These are phyloP conservation scores for Phytophthora foliorum DNA, from an alignment of 352 stramenopile species.

Conservation along the genomic window DNA sequence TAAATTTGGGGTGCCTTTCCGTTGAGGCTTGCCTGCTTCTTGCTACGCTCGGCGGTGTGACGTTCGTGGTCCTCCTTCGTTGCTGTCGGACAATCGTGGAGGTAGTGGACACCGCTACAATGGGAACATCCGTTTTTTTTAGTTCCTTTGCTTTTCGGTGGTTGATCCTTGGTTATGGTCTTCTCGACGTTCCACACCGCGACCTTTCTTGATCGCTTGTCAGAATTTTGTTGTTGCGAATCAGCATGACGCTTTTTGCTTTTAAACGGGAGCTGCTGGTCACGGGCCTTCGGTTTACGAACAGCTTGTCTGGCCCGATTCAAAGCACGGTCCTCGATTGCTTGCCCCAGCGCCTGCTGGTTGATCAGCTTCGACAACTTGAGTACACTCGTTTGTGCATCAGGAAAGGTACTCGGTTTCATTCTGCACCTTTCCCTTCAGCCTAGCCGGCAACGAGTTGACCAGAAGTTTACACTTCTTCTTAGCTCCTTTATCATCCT, in stretches of 20 bases:
- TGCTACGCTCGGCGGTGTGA: too few relatives aligned
- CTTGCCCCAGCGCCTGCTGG: constrained; percentile 5
- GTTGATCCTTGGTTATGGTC: constrained; percentile 4
- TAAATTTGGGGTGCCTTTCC: constrained; percentile 16
- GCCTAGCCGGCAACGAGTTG: background rate
- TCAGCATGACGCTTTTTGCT: background rate
- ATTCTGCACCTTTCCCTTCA: constrained; percentile 18
- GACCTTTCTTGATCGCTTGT: background rate
- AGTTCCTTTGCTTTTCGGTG: constrained; percentile 1
- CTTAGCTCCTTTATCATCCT: constrained; percentile 3
- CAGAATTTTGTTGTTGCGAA: background rate
- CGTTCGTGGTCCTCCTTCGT: constrained; percentile 20
- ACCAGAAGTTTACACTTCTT: constrained; percentile 18
- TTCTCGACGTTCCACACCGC: background rate
- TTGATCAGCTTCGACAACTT: constrained; percentile 3
- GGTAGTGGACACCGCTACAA: constrained; percentile 14
- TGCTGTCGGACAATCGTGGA: constrained; percentile 11
- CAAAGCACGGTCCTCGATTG: constrained; percentile 13
- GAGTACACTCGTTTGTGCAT: background rate
- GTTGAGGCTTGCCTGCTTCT: constrained; percentile 10
- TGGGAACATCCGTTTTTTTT: constrained; percentile 10
- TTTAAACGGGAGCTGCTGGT: background rate
- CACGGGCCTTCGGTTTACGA: background rate
- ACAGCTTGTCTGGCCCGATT: background rate
- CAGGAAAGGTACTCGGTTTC: constrained; percentile 1